Conservation (phyloP, 148 eudicot species). For the Rhododendron griersonianum region DNA sequence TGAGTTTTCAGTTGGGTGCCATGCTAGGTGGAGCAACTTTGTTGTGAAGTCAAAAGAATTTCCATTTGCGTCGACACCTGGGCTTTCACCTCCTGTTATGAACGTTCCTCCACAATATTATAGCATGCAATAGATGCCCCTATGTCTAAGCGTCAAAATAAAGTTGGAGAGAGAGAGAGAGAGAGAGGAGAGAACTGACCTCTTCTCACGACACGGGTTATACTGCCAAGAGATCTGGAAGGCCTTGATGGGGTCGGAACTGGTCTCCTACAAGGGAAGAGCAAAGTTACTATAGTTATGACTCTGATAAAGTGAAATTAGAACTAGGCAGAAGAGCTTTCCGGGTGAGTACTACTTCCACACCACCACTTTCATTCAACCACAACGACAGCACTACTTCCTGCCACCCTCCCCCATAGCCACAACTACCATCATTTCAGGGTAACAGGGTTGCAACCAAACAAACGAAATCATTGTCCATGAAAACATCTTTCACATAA, state of each 20-base stretch:
- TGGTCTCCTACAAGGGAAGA: slow-evolving; percentile 56
- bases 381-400: background rate
- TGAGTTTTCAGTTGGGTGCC: slow-evolving; percentile 72
- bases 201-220: slow-evolving; percentile 61
- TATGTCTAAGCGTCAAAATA: background rate
- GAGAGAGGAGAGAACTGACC: slow-evolving; percentile 26
- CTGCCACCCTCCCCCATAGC: background rate
- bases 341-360: background rate
- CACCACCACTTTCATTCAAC: background rate
- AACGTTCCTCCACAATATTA: background rate
- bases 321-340: background rate
- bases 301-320: background rate
- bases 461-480: background rate
- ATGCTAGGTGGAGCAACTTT: slow-evolving; percentile 70
- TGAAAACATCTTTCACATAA: background rate
- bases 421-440: background rate
- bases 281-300: background rate
- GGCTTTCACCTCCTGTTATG: slow-evolving; percentile 50
- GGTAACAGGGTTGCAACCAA: background rate
- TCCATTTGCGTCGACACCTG: slow-evolving; percentile 58
- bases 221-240: slow-evolving; percentile 68
- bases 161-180: background rate
- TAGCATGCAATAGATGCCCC: background rate
- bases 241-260: slow-evolving; percentile 81
- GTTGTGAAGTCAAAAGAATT: slow-evolving; percentile 70